A percentile compares a stretch with the other conserved stretches of the same genome.
These are phyloP conservation scores for Starmerella etchellsii DNA, from an alignment of 805 yeast genomes.

Conservation along the genomic window DNA sequence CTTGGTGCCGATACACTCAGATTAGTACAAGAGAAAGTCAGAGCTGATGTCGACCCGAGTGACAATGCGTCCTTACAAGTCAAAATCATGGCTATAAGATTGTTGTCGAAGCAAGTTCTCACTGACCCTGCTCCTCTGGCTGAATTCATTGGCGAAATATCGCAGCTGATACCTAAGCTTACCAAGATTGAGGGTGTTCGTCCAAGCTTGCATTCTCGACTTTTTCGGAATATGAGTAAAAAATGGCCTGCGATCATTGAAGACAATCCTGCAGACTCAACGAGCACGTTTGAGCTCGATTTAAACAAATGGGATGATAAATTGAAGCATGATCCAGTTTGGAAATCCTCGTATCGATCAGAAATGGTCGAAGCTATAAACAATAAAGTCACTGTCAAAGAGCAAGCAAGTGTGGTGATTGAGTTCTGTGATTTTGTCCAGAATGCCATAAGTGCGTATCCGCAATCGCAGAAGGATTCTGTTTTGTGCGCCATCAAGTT, in stretches of 20 bases:
- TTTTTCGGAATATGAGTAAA: conserved; percentile 3
- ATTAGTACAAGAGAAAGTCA: not conserved
- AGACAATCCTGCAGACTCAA: not conserved
- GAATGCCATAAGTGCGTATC: not conserved
- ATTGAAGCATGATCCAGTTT: conserved; percentile 7
- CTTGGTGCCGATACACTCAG: conserved; percentile 4
- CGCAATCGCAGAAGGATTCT: not conserved
- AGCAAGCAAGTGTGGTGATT: conserved; percentile 6
- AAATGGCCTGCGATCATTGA: conserved; percentile 8
- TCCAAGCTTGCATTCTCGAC: conserved; percentile 13
- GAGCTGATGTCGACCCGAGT: not conserved
- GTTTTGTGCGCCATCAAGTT: conserved; percentile 7
- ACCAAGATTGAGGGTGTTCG: conserved; percentile 20
- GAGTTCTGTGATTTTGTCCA: conserved; percentile 12
- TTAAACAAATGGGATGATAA: conserved; percentile 18
- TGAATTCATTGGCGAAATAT: not conserved
- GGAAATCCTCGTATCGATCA: conserved; percentile 9
- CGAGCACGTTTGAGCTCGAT: conserved; percentile 1
- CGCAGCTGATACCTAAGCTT: conserved; percentile 10
- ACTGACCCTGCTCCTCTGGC: not conserved
- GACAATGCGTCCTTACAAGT: not conserved
- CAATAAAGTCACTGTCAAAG: not conserved
- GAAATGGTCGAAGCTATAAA: conserved; percentile 11
- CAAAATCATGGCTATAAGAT: conserved; percentile 5
- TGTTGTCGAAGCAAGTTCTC: conserved; percentile 7